Base-by-base conservation (phyloP, 495 filamentous ascomycete species). In the Penicillium verhagenii region DNA sequence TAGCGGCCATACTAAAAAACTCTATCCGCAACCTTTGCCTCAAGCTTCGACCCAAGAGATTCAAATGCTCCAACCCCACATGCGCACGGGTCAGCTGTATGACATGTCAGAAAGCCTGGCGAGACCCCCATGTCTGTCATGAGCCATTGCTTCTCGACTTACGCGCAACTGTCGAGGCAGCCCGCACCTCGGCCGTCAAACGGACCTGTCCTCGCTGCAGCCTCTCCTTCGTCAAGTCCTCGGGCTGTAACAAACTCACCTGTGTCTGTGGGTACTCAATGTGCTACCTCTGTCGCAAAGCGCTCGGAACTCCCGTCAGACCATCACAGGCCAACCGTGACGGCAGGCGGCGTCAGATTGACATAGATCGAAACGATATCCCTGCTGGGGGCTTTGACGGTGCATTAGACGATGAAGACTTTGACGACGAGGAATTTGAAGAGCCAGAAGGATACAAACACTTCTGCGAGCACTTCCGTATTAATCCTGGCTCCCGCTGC, bases 231-330 rank as follows among this genome's bases (percentile, higher is more conserved):
- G 87, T 98, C 69, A 97, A 97, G 65, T 84, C 81, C 2, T 85
- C 87, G 28, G 94, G 94, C 55, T 98, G 94, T 78, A 98, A 98
- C 73, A 97, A 96, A 69, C 72, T 98, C 14, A 92, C 89, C n/a
- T 98, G 94, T 67, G 81, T 90, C n/a, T 98, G 94, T 68, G 92
- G 94, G 1, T 98, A 97, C 71, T 86, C 87, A 54, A 98, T 98
- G 94, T 98, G 94, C 73, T 97, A 96, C 56, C 81, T 96, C 37
- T 96, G 89, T 65, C 87, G 89, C 23, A 76, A 80, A 56, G 76
- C 75, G 18, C 64, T 81, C 0, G 73, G 70, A 4, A 57, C 67
- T 26, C 66, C 62, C 1, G 31, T 69, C 2, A 65, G 54, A 9
- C 37, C 59, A 3, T 26, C 25, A 29, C 28, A 33, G 43, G 51